phyloP scores from a whole-genome alignment of 1,139 yeast species.

The Trichomonascaceae sp. region DNA sequence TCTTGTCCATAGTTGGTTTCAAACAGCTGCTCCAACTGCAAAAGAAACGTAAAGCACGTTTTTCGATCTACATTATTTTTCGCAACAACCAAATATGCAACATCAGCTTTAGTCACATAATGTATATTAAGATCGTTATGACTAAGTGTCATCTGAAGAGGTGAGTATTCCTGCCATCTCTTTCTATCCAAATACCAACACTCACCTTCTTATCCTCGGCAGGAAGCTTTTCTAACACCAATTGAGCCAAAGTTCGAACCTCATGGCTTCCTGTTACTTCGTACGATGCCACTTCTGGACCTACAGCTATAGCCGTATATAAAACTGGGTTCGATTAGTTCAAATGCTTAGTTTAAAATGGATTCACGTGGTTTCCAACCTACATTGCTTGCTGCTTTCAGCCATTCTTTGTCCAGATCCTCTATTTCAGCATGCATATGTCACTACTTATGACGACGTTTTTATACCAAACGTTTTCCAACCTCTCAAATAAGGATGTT shows the following conservation, averaged over 20 bases:
- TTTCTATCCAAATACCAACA: not conserved
- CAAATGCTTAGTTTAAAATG: not conserved
- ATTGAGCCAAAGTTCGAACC: slow-evolving; percentile 22
- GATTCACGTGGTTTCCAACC: slow-evolving; percentile 2
- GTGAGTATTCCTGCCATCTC: not conserved
- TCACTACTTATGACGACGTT: not conserved
- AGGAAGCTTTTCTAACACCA: slow-evolving; percentile 26
- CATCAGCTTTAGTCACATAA: slow-evolving; percentile 28
- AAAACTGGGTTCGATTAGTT: slow-evolving; percentile 19
- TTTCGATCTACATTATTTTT: slow-evolving; percentile 27
- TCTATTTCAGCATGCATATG: slow-evolving; percentile 3
- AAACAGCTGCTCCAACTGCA: slow-evolving; percentile 27
- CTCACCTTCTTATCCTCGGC: slow-evolving; percentile 26
- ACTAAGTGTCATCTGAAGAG: slow-evolving; percentile 28
- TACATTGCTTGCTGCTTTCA: slow-evolving; percentile 5
- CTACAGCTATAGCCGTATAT: slow-evolving; percentile 30
- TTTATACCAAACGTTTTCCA: not conserved
- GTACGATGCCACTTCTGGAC: slow-evolving; percentile 21
- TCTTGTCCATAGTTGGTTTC: slow-evolving; percentile 11
- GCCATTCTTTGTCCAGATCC: slow-evolving; percentile 1
- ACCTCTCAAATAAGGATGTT: not conserved
- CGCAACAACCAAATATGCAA: slow-evolving; percentile 30
- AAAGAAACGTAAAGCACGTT: slow-evolving; percentile 30
- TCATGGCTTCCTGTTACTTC: slow-evolving; percentile 19
- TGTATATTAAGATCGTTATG: slow-evolving; percentile 33